A percentile compares a stretch with the other conserved stretches of the same genome.
Conservation (phyloP, 257 asterid genomes). For the Linderniella brevidens region DNA sequence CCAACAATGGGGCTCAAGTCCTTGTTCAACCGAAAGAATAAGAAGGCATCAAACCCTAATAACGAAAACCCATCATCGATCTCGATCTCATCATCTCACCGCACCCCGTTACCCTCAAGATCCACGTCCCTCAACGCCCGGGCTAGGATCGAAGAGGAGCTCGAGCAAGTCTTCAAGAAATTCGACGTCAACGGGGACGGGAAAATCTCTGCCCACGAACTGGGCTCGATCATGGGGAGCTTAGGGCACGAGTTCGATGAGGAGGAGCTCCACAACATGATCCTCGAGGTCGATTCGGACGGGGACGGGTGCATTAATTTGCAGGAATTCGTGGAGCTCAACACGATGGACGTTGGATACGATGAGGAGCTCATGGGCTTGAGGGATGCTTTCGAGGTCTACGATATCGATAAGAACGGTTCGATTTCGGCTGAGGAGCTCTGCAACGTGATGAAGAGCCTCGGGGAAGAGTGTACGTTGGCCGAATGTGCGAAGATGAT, state of each 20-base stretch:
- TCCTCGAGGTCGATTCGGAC: slow-evolving; percentile 44
- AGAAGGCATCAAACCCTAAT: background rate
- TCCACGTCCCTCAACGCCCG: slow-evolving; percentile 28
- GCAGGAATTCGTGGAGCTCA: slow-evolving; percentile 53
- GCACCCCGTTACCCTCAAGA: slow-evolving; percentile 13
- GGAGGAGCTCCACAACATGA: slow-evolving; percentile 45
- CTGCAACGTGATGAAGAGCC: slow-evolving; percentile 43
- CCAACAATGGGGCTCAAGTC: slow-evolving; percentile 45
- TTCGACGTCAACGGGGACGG: slow-evolving; percentile 41
- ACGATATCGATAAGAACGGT: slow-evolving; percentile 58
- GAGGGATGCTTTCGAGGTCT: slow-evolving; percentile 56
- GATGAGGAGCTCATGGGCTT: slow-evolving; percentile 45
- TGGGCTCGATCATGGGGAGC: slow-evolving; percentile 62
- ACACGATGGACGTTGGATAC: slow-evolving; percentile 41
- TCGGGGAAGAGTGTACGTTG: slow-evolving; percentile 68
- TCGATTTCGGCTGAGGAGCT: slow-evolving; percentile 55
- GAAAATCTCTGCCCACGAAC: slow-evolving; percentile 37
- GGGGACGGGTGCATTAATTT: too few relatives aligned
- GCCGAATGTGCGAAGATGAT: slow-evolving; percentile 74
- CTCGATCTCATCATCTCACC: slow-evolving; percentile 1
- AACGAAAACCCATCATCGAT: too few relatives aligned
- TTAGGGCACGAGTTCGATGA: slow-evolving; percentile 37
- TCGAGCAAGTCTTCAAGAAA: slow-evolving; percentile 65
- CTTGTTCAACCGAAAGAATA: slow-evolving; percentile 40
- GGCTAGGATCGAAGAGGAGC: slow-evolving; percentile 47